phyloP scores from a whole-genome alignment of 1,139 yeast genomes.

The Yamadazyma oceani region DNA sequence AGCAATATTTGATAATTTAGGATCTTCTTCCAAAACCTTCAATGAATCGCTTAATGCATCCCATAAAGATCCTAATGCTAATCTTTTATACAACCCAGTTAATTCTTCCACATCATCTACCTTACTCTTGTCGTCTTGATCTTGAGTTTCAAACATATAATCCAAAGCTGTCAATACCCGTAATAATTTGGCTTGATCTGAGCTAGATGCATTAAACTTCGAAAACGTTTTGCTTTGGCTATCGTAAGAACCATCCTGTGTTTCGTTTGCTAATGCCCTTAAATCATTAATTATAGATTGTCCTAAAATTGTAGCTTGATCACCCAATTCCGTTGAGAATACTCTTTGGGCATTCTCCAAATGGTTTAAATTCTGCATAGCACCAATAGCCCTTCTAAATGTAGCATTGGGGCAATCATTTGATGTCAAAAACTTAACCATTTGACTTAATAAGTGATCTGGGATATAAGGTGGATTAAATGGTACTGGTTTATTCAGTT shows the following conservation, averaged over 20 bases:
- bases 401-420: slow-evolving; percentile 87
- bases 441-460: slow-evolving; percentile 57
- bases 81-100: slow-evolving; percentile 60
- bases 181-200: slow-evolving; percentile 84
- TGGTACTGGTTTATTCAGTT: slow-evolving; percentile 21
- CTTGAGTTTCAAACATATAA: slow-evolving; percentile 61
- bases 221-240: slow-evolving; percentile 55
- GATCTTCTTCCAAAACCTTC: slow-evolving; percentile 53
- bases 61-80: slow-evolving; percentile 83
- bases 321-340: slow-evolving; percentile 69
- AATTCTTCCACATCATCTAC: slow-evolving; percentile 47
- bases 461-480: slow-evolving; percentile 66
- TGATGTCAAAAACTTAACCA: slow-evolving; percentile 72
- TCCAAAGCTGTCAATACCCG: slow-evolving; percentile 88
- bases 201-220: slow-evolving; percentile 75
- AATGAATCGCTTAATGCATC: slow-evolving; percentile 80
- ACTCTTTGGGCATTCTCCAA: slow-evolving; percentile 62
- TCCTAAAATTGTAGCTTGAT: slow-evolving; percentile 64
- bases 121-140: slow-evolving; percentile 17
- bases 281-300: slow-evolving; percentile 58
- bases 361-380: slow-evolving; percentile 75
- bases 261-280: slow-evolving; percentile 46
- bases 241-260: slow-evolving; percentile 42
- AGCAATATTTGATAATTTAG: slow-evolving; percentile 60
- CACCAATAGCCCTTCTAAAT: slow-evolving; percentile 78